A percentile compares a stretch with the other conserved stretches of the same genome.
These are phyloP conservation scores for Thraustotheca clavata DNA, from an alignment of 352 stramenopile species.

Conservation along the genomic window DNA sequence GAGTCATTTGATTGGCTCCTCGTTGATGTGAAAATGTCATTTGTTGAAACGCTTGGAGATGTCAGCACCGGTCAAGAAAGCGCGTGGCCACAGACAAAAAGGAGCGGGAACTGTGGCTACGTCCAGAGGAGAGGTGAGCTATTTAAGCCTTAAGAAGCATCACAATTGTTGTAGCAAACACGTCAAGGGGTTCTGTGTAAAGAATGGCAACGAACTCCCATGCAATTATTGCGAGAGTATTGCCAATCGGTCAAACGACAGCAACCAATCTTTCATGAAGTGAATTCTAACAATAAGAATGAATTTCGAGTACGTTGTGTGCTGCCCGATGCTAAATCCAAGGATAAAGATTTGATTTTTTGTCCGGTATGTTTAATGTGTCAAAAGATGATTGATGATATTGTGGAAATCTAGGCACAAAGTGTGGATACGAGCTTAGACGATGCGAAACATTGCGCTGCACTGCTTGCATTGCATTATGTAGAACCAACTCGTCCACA, in stretches of 20 bases:
- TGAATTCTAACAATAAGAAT: constrained; percentile 29
- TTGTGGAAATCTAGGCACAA: constrained; percentile 40
- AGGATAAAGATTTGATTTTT: constrained; percentile 91
- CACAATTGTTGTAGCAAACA: constrained; percentile 29
- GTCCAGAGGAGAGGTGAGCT: constrained; percentile 60
- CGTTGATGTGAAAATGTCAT: background rate
- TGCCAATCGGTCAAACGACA: constrained; percentile 89
- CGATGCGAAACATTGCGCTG: constrained; percentile 89
- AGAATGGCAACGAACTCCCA: constrained; percentile 91
- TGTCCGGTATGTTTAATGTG: constrained; percentile 40
- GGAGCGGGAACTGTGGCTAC: constrained; percentile 83
- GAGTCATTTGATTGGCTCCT: background rate
- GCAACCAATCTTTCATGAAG: constrained; percentile 54
- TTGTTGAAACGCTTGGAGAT: background rate
- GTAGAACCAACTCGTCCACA: constrained; percentile 89
- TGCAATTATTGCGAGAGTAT: constrained; percentile 90
- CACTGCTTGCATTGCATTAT: constrained; percentile 91
- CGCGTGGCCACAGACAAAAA: constrained; percentile 71
- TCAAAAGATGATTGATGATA: background rate
- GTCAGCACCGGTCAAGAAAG: constrained; percentile 18
- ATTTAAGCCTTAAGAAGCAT: background rate
- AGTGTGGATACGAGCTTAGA: constrained; percentile 57
- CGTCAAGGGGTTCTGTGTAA: constrained; percentile 86
- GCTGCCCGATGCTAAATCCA: constrained; percentile 90
- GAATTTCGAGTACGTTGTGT: constrained; percentile 62